Evolutionary conservation across 768 basidiomycete species (phyloP).

Genomic region (Leccinum aurantiacum): DNA sequence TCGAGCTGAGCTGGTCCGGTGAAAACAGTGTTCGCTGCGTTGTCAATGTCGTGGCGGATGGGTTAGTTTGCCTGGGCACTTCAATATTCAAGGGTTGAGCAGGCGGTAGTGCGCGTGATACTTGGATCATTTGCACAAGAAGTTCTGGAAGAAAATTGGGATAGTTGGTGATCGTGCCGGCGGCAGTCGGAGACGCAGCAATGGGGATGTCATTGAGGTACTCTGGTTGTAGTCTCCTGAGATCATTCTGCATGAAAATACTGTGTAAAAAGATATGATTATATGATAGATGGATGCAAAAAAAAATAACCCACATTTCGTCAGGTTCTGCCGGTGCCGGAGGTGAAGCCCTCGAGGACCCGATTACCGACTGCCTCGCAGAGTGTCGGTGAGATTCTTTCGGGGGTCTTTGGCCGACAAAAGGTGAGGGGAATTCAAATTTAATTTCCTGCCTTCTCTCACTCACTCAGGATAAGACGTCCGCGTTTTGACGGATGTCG

Average conservation of each 20-base stretch:
- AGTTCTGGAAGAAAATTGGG: neutral
- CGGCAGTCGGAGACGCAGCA: conserved; percentile 28
- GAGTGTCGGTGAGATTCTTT: conserved; percentile 32
- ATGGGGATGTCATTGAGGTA: conserved; percentile 95
- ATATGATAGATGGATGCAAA: conserved; percentile 3
- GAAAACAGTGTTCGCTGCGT: neutral
- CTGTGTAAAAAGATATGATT: conserved; percentile 36
- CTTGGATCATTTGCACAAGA: neutral
- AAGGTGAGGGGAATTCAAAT: neutral
- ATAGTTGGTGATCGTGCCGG: neutral
- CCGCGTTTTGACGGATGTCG: conserved; percentile 17
- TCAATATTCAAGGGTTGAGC: neutral
- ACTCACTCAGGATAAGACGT: conserved; percentile 15
- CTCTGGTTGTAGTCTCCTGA: conserved; percentile 70
- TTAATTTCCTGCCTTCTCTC: conserved; percentile 5
- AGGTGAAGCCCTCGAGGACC: conserved; percentile 6
- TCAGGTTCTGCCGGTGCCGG: conserved; percentile 46
- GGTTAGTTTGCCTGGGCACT: neutral
- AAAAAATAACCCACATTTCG: conserved; percentile 51
- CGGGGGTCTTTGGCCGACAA: conserved; percentile 11
- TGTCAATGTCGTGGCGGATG: neutral
- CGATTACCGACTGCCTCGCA: conserved; percentile 32
- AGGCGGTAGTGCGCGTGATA: neutral
- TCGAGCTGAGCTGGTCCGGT: neutral
- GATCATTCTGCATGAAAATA: conserved; percentile 77